These are phyloP conservation scores for Agrostemma githago DNA, from an alignment of 148 eudicot species.

Conservation along the genomic window DNA sequence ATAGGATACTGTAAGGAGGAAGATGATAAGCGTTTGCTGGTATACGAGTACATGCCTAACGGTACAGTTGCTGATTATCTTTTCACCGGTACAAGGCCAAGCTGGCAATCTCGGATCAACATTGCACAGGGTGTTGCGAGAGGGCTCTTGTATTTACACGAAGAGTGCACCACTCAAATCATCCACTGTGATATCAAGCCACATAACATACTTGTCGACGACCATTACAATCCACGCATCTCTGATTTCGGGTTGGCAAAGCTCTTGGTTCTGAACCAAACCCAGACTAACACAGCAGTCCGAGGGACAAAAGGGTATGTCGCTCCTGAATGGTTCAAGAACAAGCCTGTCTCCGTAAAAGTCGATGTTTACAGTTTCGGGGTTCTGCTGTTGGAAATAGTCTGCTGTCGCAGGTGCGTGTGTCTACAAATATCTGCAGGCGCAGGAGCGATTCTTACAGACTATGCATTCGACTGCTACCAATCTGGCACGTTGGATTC, in stretches of 20 bases:
- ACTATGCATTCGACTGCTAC: constrained; percentile 43
- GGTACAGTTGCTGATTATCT: constrained; percentile 41
- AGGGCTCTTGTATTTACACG: constrained; percentile 48
- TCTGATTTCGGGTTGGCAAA: constrained; percentile 69
- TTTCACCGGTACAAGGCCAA: constrained; percentile 35
- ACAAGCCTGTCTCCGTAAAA: constrained; percentile 38
- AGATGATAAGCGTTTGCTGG: constrained; percentile 31
- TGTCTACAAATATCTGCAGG: constrained; percentile 13
- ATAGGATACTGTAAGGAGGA: constrained; percentile 56
- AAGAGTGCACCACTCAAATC: constrained; percentile 55
- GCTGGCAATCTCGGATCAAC: constrained; percentile 33
- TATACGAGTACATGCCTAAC: constrained; percentile 45
- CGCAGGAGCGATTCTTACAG: constrained; percentile 24
- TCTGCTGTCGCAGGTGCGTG: constrained; percentile 29
- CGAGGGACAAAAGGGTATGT: constrained; percentile 72
- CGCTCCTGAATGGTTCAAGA: constrained; percentile 72
- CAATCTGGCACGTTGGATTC: constrained; percentile 16
- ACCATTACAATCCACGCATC: constrained; percentile 38
- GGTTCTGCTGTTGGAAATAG: constrained; percentile 40
- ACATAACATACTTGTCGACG: constrained; percentile 58
- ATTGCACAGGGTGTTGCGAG: constrained; percentile 35
- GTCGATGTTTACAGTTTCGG: constrained; percentile 60
- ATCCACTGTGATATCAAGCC: constrained; percentile 76
- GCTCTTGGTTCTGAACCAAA: constrained; percentile 42
- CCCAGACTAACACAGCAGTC: constrained; percentile 41